Base-by-base conservation (phyloP, 169 alveolate species). In the Cryptosporidium ryanae region DNA sequence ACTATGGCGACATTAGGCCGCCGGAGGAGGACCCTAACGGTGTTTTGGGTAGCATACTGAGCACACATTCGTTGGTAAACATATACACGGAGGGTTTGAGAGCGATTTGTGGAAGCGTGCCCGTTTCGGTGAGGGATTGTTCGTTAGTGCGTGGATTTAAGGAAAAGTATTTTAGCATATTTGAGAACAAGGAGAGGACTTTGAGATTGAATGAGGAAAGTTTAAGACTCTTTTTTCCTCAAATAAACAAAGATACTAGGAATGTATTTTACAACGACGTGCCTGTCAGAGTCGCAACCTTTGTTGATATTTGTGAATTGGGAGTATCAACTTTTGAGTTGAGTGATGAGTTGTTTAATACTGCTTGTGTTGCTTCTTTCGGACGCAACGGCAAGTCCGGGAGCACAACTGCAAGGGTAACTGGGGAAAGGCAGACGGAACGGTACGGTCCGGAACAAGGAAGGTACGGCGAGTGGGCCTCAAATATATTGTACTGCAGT, bases 291-390 rank as follows among this genome's bases (percentile, higher is more conserved):
- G 63, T 76, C 10, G 87, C 76, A 48, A 76, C 87, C 3, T 76
- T 76, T 55, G 71, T 59, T 23, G 87, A 76, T 29, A 64, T 76
- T 17, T 76, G 87, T 65, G 48, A 59, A 15, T 43, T 76, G 43
- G 57, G 76, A 17, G 64, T 59, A n/a, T 76, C 87, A 4, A 76
- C 87, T 23, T 76, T 25, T 38, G 46, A 61, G n/a, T 38, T 76
- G 25, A 59, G 64, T 49, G 34, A 38, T 44, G 71, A 59, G 25
- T 65, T 55, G 15, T 76, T 76, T 31, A 76, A 76, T 55, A 61
- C 71, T 8, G 87, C 70, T 29, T 76, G 87, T 44, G 76, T 76
- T 59, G 31, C 68, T 21, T 76, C 87, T 59, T 76, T 76, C 10
- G 87, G 87, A 15, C 46, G 46, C 3, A 57, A 70, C 64, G 31